Base-by-base conservation (phyloP, 1,284 basidiomycete genomes). In the Apiotrichum gracile region DNA sequence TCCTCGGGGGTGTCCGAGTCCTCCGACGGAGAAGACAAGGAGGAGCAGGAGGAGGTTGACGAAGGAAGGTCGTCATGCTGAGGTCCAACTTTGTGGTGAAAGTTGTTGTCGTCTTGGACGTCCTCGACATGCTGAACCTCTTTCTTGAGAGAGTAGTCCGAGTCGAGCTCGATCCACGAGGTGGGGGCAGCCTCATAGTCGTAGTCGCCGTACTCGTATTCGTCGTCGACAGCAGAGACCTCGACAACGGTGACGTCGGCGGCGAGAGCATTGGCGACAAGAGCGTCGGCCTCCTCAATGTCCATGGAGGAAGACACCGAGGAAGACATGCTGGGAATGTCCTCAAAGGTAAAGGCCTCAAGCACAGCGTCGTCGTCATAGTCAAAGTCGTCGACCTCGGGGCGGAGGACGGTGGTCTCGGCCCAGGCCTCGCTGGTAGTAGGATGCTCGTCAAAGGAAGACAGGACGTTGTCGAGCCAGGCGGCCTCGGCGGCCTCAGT, bases 401-500 rank as follows among this genome's bases (percentile, higher is more conserved):
- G 55, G 4, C 49, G 38, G 4, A 54, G 55, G 16, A 69, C 68
- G 9, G 54, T 58, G 2, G 58, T 60, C 47, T 70, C 67, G 35
- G 55, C 56, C 62, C 64, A 66, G 40, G 60, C 45, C 33, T 52
- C 42, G n/a, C 8, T 35, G n/a, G 56, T 54, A 13, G 19, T 12
- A 13, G 66, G 64, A 16, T 64, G 63, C 10, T 67, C 62, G 26
- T 63, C 67, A 10, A 69, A 52, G 21, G 56, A 59, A 25, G 62
- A 54, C 19, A 72, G 49, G 26, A 70, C 61, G 17, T 69, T 61
- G 47, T 73, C 68, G 41, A 73, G 71, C 69, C 68, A 71, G 47
- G 57, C 60, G 49, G 65, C 62, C 55, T 68, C 55, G 29, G 45
- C 44, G 8, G 49, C 52, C 22, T 51, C n/a, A n/a, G n/a, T n/a